Evolutionary conservation across 495 filamentous ascomycete genomes (phyloP), one percentile per base, ranked within the genome.

Genomic region (Halenospora varia): DNA sequence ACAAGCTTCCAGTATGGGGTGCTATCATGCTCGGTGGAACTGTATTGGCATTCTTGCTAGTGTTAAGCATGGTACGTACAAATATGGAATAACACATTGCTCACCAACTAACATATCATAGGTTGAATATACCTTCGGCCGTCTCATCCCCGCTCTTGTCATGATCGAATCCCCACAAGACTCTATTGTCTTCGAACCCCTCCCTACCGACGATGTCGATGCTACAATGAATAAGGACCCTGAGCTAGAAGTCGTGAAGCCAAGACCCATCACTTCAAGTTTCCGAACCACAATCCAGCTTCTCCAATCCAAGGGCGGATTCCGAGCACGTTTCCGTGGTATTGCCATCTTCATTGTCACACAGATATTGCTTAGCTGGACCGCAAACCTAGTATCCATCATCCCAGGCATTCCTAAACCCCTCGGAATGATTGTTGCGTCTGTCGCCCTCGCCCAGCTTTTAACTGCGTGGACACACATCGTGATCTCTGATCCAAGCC

Each of bases 131-230:
- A 63, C 62, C 24, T 65, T 61, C 44, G 62, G 62, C 24, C 56
- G 52, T 8, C 13, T 68, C 10, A 50, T 68, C 29, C 59, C 60
- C 17, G 57, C 65, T 13, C 65, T 68, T 53, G 15, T 59, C 18
- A 60, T 63, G 55, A 59, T 68, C 62, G 65, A 68, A 59, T 62
- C 65, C 22, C 65, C 62, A 0, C 25, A 25, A 18, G 57, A 64
- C 17, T 49, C 51, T 18, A 61, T 63, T 25, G 23, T n/a, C 26
- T 66, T 66, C 57, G 57, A 60, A 42, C 60, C 63, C 24, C 56
- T 66, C 40, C 18, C 63, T 9, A 67, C 58, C 48, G 59, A 60
- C 25, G 64, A 62, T 19, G 26, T 55, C 35, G 60, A 64, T 46
- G 50, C 48, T 17, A 23, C 53, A 11, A 56, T 55, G 19, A 47